A percentile compares a stretch with the other conserved stretches of the same genome.
Evolutionary conservation across 2,329 filamentous ascomycete genomes (phyloP).

Genomic region (Lithohypha guttulata): DNA sequence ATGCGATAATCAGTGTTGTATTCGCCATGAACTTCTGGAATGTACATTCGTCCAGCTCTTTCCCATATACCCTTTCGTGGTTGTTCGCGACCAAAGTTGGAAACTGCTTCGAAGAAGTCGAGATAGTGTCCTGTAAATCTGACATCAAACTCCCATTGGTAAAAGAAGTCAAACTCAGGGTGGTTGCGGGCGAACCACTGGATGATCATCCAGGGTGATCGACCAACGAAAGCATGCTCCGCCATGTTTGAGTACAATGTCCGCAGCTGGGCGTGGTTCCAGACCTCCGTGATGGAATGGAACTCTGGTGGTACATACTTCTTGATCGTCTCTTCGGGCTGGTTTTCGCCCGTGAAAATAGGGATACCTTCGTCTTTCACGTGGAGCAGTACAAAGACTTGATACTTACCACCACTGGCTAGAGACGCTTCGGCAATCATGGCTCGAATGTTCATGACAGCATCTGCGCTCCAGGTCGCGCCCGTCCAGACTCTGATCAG

Average conservation of each 20-base stretch:
- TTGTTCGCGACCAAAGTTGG: conserved; percentile 42
- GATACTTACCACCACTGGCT: conserved; percentile 74
- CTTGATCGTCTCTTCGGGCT: conserved; percentile 49
- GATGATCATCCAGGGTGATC: conserved; percentile 55
- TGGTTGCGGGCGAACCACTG: conserved; percentile 67
- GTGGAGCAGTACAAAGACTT: conserved; percentile 70
- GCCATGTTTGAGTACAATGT: conserved; percentile 22
- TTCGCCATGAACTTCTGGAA: conserved; percentile 41
- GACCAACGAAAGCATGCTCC: conserved; percentile 22
- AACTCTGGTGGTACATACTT: conserved; percentile 58
- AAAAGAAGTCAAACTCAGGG: conserved; percentile 69
- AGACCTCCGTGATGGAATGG: conserved; percentile 58
- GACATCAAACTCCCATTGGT: conserved; percentile 82
- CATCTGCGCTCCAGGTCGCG: conserved; percentile 67
- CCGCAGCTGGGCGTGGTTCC: conserved; percentile 41
- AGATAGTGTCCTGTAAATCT: conserved; percentile 73
- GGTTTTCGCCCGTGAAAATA: conserved; percentile 61
- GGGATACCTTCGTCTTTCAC: conserved; percentile 61
- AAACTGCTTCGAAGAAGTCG: conserved; percentile 59
- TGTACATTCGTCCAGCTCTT: conserved; percentile 46
- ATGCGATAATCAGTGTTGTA: conserved; percentile 28
- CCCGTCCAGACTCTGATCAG: conserved; percentile 75
- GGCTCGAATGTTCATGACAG: conserved; percentile 69
- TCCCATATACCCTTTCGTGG: conserved; percentile 51
- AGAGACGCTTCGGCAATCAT: conserved; percentile 74